Percentiles rank a stretch among this genome's conserved stretches.
Evolutionary conservation across 2,329 filamentous ascomycete genomes (phyloP).

Genomic region (Neospermospora avenae): DNA sequence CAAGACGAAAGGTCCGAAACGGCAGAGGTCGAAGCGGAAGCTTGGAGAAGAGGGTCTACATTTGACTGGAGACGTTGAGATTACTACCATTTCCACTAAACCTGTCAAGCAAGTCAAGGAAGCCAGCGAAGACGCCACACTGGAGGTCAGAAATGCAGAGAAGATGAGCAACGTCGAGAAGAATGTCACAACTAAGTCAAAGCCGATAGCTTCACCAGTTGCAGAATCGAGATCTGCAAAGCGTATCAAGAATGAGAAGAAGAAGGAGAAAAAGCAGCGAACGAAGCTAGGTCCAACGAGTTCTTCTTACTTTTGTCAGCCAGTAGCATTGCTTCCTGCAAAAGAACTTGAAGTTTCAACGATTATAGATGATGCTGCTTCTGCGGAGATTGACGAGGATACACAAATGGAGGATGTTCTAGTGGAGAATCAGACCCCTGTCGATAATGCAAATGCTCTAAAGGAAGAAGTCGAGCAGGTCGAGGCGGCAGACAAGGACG

Average conservation of each 20-base stretch:
- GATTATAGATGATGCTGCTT: neutral
- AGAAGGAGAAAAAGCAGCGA: conserved; percentile 4
- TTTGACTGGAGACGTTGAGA: neutral
- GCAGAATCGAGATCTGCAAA: neutral
- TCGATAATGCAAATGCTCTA: neutral
- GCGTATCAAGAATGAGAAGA: neutral
- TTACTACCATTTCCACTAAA: neutral
- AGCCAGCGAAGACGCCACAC: neutral
- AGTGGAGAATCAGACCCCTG: neutral
- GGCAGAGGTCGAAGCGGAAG: neutral
- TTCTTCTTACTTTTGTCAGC: conserved; percentile 10
- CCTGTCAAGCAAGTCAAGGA: neutral
- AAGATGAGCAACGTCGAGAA: neutral
- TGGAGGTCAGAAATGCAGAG: conserved; percentile 1
- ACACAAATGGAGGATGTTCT: neutral
- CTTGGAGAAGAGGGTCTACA: neutral
- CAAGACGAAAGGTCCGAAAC: no score
- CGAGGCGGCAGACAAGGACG: neutral
- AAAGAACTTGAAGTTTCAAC: neutral
- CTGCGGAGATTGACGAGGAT: neutral
- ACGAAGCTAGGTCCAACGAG: conserved; percentile 8
- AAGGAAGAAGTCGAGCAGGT: neutral
- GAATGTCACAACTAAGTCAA: neutral
- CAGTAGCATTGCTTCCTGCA: neutral
- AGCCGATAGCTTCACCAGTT: neutral